Base-by-base conservation (phyloP, 352 stramenopile genomes). In the Phytophthora constricta region DNA sequence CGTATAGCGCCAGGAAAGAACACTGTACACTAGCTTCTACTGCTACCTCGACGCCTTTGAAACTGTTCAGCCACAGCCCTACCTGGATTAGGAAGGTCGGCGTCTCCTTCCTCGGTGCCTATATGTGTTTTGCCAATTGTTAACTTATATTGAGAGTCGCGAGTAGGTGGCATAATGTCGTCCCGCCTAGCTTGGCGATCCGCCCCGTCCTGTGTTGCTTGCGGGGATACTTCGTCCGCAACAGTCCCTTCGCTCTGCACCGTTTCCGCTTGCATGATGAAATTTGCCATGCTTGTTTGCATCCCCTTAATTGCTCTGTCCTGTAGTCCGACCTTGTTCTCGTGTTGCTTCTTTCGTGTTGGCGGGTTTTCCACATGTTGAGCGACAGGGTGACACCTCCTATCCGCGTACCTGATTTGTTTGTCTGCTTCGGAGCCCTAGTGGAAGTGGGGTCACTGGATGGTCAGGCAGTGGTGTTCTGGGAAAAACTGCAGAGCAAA, bases 1-100 rank as follows among this genome's bases (percentile, higher is more conserved):
- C 46, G 8, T 37, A 39, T 3, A 39, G 11, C 0, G 48, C 48
- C 2, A 55, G 9, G 41, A 55, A 55, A 2, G 27, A 13, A 43
- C 48, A 55, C 4, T 55, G 48, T 4, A 25, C 48, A 14, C 47
- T 58, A 4, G 50, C 34, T 13, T 9, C 34, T 10, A 58, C 50
- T 8, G 1, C 25, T 1, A 58, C 33, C 11, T 47, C 33, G 19
- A 14, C 17, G 2, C 50, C 50, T 2, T 48, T 31, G 16, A 58
- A 58, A 20, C 50, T 58, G 13, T 16, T 17, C 9, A 58, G 19
- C 50, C 50, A 58, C 20, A 48, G 50, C 5, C 50, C 50, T 1
- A 58, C 3, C 14, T 58, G 50, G 5, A 48, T 58, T n/a, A 20
- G 50, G 50, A 5, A 47, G 11, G 16, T 58, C 50, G 20, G 1